Base-by-base conservation (phyloP, 257 asterid species). In the Solanum pennellii region DNA sequence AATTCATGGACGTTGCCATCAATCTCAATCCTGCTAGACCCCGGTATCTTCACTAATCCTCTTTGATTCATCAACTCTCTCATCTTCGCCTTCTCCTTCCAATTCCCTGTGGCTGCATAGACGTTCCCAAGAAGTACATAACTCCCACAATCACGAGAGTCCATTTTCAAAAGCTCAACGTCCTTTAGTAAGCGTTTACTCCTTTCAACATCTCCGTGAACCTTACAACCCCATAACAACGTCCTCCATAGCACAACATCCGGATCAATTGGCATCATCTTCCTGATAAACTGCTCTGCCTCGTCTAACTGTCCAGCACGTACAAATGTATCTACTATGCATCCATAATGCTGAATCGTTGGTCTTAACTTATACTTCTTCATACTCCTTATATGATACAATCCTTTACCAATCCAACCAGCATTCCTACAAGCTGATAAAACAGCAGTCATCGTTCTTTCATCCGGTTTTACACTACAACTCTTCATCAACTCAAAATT, bases 341-440 rank as follows among this genome's bases (percentile, higher is more conserved):
- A 89, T 56, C 89, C 89, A 73, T 89, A 89, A 83, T 87, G 91
- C 79, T 83, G 88, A 72, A 89, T 75, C 6, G 89, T 89, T 12
- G 90, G 88, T 84, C 83, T 87, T 15, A 89, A 25, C 83, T 83
- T 87, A 35, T 86, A 86, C 83, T 88, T 88, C 87, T 86, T 86
- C 88, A 89, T 80, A 65, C 74, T 86, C 45, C 86, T 84, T 37
- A 87, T 66, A 83, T 60, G 88, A 62, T 65, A 86, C 77, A 86
- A 39, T 41, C 87, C 90, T 82, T 72, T 88, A 42, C 82, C 66
- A 41, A 89, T 72, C 59, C 66, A 89, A 71, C 85, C 87, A 5
- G 84, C 90, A 41, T 88, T 89, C 84, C 90, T 82, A 86, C 83
- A 89, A 29, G 90, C 89, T 6, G 87, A 89, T 60, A 89, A 73